Evolutionary conservation across 2,329 filamentous ascomycete species (phyloP), one percentile per base, ranked within the genome.

Genomic region (Hymenoscyphus fructigenus): DNA sequence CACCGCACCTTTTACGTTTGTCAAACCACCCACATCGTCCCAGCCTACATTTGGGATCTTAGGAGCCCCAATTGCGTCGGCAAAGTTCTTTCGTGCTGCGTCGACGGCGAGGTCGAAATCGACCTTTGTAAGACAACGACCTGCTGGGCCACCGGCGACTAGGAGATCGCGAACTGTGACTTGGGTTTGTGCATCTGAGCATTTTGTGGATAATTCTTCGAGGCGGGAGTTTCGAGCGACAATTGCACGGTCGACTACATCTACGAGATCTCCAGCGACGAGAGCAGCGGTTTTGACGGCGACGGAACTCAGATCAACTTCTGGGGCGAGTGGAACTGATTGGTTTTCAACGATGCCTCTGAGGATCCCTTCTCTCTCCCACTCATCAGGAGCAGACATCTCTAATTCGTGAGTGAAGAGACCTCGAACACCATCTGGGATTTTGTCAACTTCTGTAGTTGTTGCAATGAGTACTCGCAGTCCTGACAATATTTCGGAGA

Each of bases 1-100:
- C 61, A 98, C 90, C n/a, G 94, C 93, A 70, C 97, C 93, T 80
- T 98, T 98, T 76, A 98, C 93, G 72, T 97, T 93, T 34, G 90
- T 88, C 36, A 98, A 83, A 59, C 95, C 94, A 77, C 94, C 94
- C 23, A 99, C 94, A 76, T 99, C 94, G 70, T 94, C 90, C 94
- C 94, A 99, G 26, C 90, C 90, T 6, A 99, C 95, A 68, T 97
- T 97, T 6, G 94, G 95, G 67, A 98, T 98, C 83, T 98, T 98
- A 2, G 95, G 95, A 5, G 95, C 95, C 28, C 95, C 95, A 69
- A 99, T 99, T 0, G 94, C 90, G 76, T 98, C 95, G 5, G 95
- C 94, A 76, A 99, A 99, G 78, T 97, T 98, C 83, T 97, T 97
- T 62, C 95, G 88, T 0, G 95, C 95, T 5, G 93, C 92, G 66